Percentiles rank a stretch among this genome's conserved stretches.
Conservation (phyloP, 2,329 filamentous ascomycete species). For the Monosporascus ibericus region DNA sequence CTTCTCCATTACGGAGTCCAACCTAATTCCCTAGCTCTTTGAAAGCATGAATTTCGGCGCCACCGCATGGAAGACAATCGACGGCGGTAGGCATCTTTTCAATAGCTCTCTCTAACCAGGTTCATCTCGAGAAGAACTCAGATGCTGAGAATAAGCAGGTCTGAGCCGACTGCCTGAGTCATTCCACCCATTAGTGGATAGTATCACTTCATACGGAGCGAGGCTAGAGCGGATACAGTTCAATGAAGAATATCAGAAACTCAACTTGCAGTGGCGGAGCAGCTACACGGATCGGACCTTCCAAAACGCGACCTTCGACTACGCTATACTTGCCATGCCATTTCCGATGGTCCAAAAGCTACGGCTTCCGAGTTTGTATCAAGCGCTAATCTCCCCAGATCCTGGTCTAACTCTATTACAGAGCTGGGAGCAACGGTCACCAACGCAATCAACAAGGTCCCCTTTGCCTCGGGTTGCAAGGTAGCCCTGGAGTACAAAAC, state of each 20-base stretch:
- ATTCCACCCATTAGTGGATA: constrained; percentile 57
- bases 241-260: constrained; percentile 41
- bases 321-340: constrained; percentile 58
- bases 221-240: constrained; percentile 52
- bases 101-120: not conserved
- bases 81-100: constrained; percentile 32
- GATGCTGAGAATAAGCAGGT: constrained; percentile 6
- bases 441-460: constrained; percentile 41
- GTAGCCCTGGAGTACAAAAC: constrained; percentile 63
- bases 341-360: constrained; percentile 60
- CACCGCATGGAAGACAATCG: constrained; percentile 56
- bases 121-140: too few species aligned
- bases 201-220: constrained; percentile 49
- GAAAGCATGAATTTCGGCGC: constrained; percentile 56
- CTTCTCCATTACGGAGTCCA: constrained; percentile 2
- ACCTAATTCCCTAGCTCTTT: constrained; percentile 30
- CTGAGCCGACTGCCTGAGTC: constrained; percentile 52
- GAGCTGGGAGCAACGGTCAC: constrained; percentile 34
- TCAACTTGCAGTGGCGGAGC: constrained; percentile 53
- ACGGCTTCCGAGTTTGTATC: constrained; percentile 39
- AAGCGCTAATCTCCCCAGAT: too few species aligned
- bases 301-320: constrained; percentile 53
- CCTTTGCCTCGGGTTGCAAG: constrained; percentile 44
- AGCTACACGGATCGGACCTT: constrained; percentile 32
- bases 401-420: constrained; percentile 1